A percentile compares a stretch with the other conserved stretches of the same genome.
Evolutionary conservation across 2,329 filamentous ascomycete genomes (phyloP).

Genomic region (Venturia effusa): DNA sequence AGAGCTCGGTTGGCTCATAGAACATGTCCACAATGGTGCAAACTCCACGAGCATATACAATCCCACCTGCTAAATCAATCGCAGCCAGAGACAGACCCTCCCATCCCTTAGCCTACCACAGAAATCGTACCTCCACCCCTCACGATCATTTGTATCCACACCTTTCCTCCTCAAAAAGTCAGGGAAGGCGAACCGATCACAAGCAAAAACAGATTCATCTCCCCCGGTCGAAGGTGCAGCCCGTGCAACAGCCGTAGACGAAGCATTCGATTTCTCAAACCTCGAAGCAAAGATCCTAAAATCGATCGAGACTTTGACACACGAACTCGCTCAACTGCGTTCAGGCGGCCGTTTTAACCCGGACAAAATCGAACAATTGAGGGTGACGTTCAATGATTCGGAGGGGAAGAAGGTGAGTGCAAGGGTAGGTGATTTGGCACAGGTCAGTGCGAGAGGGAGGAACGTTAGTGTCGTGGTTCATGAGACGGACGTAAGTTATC

Average conservation of each 20-base stretch:
- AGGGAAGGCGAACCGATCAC: slow-evolving; percentile 4
- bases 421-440: slow-evolving; percentile 51
- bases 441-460: slow-evolving; percentile 55
- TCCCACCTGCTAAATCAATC: background rate
- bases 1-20: background rate
- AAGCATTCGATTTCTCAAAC: slow-evolving; percentile 50
- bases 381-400: slow-evolving; percentile 42
- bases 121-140: background rate
- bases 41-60: background rate
- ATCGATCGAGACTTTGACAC: slow-evolving; percentile 45
- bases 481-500: slow-evolving; percentile 47
- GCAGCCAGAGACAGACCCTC: background rate
- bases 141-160: background rate
- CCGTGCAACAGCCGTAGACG: slow-evolving; percentile 30
- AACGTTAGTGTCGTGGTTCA: slow-evolving; percentile 51
- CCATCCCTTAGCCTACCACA: background rate
- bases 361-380: slow-evolving; percentile 47
- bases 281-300: slow-evolving; percentile 46
- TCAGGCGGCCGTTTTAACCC: slow-evolving; percentile 53
- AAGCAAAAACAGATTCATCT: slow-evolving; percentile 8
- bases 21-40: background rate
- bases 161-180: slow-evolving; percentile 5
- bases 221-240: slow-evolving; percentile 5
- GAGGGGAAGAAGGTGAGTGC: slow-evolving; percentile 37
- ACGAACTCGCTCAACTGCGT: slow-evolving; percentile 51